Percentiles rank a stretch among this genome's conserved stretches.
These are phyloP conservation scores for Boeremia lycopersici DNA, from an alignment of 2,329 filamentous ascomycete genomes.

Conservation along the genomic window DNA sequence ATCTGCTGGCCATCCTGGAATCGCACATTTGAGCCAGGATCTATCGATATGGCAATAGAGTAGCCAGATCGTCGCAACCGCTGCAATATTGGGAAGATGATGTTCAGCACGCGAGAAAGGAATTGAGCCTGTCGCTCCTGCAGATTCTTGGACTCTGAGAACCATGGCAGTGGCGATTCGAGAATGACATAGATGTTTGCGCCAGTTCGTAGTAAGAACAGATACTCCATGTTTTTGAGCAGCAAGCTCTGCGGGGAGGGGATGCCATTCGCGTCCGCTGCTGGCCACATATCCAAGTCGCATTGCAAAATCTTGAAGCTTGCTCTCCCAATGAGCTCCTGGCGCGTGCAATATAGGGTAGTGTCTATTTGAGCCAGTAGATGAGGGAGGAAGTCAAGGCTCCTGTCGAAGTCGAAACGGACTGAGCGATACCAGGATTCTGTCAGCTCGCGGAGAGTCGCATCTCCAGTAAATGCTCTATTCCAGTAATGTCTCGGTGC, in stretches of 20 bases:
- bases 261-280: slow-evolving; percentile 12
- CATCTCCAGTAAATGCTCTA: slow-evolving; percentile 10
- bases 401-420: slow-evolving; percentile 15
- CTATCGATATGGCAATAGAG: slow-evolving; percentile 1
- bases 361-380: slow-evolving; percentile 11
- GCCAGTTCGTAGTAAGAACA: slow-evolving; percentile 7
- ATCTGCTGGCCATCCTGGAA: slow-evolving; percentile 14
- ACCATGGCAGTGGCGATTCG: slow-evolving; percentile 9
- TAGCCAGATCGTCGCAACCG: slow-evolving; percentile 4
- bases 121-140: slow-evolving; percentile 13
- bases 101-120: slow-evolving; percentile 2
- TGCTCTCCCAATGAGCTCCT: slow-evolving; percentile 7
- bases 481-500: slow-evolving; percentile 18
- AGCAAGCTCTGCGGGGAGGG: slow-evolving; percentile 9
- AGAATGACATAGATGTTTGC: slow-evolving; percentile 8
- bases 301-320: slow-evolving; percentile 14
- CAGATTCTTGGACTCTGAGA: slow-evolving; percentile 4
- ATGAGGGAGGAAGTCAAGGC: slow-evolving; percentile 14
- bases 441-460: slow-evolving; percentile 11
- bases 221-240: slow-evolving; percentile 13
- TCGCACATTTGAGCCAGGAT: slow-evolving; percentile 11
- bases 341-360: slow-evolving; percentile 7
- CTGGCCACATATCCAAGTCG: slow-evolving; percentile 11
- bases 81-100: slow-evolving; percentile 8
- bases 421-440: slow-evolving; percentile 13